phyloP scores from a whole-genome alignment of 2,329 filamentous ascomycete genomes.

The Phialocephala subalpina region DNA sequence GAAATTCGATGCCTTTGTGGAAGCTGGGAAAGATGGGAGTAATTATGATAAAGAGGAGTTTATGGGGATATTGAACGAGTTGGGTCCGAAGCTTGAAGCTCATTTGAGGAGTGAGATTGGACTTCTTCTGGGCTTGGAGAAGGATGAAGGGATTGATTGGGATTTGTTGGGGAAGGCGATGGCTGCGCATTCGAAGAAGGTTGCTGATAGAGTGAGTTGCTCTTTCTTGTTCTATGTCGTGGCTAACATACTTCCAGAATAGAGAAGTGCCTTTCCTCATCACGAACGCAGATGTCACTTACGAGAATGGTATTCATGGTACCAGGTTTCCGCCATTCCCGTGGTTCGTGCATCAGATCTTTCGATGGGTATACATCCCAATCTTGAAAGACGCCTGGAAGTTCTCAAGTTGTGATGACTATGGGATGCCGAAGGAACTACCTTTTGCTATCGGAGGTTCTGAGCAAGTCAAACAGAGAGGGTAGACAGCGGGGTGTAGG shows the following conservation, averaged over 20 bases:
- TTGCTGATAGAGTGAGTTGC: conserved; percentile 27
- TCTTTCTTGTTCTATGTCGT: neutral
- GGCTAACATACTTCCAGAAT: conserved; percentile 4
- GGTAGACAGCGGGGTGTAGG: no score
- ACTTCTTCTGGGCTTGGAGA: conserved; percentile 45
- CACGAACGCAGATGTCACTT: conserved; percentile 36
- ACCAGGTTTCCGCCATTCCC: conserved; percentile 41
- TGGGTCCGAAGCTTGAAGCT: conserved; percentile 45
- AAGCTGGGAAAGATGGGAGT: conserved; percentile 39
- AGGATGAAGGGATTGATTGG: conserved; percentile 48
- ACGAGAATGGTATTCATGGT: conserved; percentile 41
- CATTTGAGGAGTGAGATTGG: conserved; percentile 52
- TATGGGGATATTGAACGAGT: conserved; percentile 44
- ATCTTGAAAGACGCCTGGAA: conserved; percentile 47
- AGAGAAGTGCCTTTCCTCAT: conserved; percentile 32
- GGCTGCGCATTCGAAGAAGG: conserved; percentile 20
- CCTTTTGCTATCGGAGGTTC: conserved; percentile 44
- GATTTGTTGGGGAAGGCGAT: conserved; percentile 29
- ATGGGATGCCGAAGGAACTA: conserved; percentile 45
- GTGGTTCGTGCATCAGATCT: conserved; percentile 41
- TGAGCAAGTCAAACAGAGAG: neutral
- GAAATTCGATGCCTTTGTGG: conserved; percentile 45
- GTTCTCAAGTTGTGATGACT: conserved; percentile 46
- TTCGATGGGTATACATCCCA: conserved; percentile 47
- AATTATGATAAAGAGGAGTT: conserved; percentile 33